Conservation (phyloP, 1,139 yeast species). For the Geotrichum citri-aurantii region DNA sequence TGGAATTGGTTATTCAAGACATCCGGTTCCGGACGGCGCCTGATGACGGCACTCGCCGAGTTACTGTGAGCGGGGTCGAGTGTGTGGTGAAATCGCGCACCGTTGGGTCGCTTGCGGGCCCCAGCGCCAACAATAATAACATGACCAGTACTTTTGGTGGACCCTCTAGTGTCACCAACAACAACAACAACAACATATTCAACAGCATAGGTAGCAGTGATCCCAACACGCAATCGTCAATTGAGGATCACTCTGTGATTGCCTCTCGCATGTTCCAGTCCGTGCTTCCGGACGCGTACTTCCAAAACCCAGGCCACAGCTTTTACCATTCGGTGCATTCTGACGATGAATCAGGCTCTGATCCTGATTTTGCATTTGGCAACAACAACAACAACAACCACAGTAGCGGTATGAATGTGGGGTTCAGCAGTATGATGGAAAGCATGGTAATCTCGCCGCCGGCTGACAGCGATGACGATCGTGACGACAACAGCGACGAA, state of each 20-base stretch:
- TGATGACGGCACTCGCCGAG: neutral
- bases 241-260: neutral
- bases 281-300: neutral
- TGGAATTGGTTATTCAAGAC: neutral
- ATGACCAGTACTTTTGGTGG: slow-evolving; percentile 1
- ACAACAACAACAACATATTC: slow-evolving; percentile 29
- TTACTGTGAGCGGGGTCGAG: neutral
- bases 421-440: slow-evolving; percentile 44
- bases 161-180: neutral
- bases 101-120: neutral
- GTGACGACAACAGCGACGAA: too few species aligned
- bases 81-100: neutral
- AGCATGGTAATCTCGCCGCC: slow-evolving; percentile 64
- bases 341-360: slow-evolving; percentile 18
- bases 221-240: neutral
- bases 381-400: neutral
- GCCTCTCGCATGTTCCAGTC: slow-evolving; percentile 5
- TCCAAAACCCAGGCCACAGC: slow-evolving; percentile 11
- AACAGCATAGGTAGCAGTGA: neutral
- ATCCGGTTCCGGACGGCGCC: neutral
- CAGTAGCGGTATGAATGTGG: neutral
- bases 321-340: slow-evolving; percentile 1
- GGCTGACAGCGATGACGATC: slow-evolving; percentile 35
- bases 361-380: neutral
- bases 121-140: slow-evolving; percentile 14